Base-by-base conservation (phyloP, 1,139 yeast genomes). In the Debaryomyces robertsiae region DNA sequence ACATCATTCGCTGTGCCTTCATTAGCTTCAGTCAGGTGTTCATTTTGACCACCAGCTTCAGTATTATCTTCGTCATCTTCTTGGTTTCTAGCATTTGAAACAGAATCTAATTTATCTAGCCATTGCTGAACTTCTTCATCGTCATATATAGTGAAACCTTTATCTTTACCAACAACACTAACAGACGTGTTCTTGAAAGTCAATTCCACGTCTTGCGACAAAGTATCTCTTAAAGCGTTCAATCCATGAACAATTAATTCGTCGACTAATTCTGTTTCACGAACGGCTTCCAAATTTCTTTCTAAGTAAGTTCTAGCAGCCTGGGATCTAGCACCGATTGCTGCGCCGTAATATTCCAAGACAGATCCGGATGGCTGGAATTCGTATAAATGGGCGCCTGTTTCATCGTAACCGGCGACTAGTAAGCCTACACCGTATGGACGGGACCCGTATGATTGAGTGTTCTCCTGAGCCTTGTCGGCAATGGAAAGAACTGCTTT, bases 361-460 rank as follows among this genome's bases (percentile, higher is more conserved):
- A 86, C 95, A 23, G 94, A 84, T 3, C 99, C 99, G 9, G 95
- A 84, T 15, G 98, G 98, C 60, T 88, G 91, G 67, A 93, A 94
- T 69, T 94, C 99, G 62, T 82, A 84, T 51, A 93, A 72, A 65
- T 93, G 98, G 10, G 98, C 87, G 9, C 98, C 98, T 28, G 90
- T 79, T 59, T 87, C 95, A 62, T 93, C 99, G 59, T 80, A 79
- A 15, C 99, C 99, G n/a, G 89, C 83, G 40, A 93, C 79, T 46
- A 93, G 71, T 49, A 93, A 74, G 3, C 98, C 99, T 15, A 93
- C 98, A 49, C 99, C 99, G 60, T 93, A 93, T 10, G 98, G 98
- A 63, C 98, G 82, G 11, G 94, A 84, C 9, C 98, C 98, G 57
- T 93, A 90, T 46, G 89, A 83, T 67, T 93, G 98, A 34, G 99